Base-by-base conservation (phyloP, 176 grass and related monocot species). In the Dactylis glomerata region DNA sequence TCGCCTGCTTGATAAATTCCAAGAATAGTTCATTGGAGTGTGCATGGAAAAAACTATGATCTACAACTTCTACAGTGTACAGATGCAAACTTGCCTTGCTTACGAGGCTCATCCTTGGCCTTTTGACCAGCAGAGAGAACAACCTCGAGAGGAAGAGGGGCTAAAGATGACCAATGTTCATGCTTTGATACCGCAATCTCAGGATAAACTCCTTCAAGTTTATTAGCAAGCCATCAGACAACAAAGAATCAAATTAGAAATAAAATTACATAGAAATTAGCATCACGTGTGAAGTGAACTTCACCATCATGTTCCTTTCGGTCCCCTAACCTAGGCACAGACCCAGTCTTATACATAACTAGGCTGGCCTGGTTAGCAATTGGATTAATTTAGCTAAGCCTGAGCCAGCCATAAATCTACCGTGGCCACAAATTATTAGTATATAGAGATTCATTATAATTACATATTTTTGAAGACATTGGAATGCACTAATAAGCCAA, bases 111-210 rank as follows among this genome's bases (percentile, higher is more conserved):
- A 10, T 99, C 97, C 87, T 96, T 99, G 61, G 90, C 92, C 88
- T 96, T 96, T 89, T 99, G 97, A 85, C 97, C 93, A 83, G 97
- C 93, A 56, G 97, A 99, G 72, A 96, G 89, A 78, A 99, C 97
- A 69, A 99, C 88, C 81, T 96, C 97, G 0, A 96, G 91, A 83
- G 97, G 92, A 90, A 96, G 93, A 84, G 97, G 97, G 52, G 97
- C 97, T 71, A 99, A 89, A 50, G 97, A 94, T 87, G 97, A 99
- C 97, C 97, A 99, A 66, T 99, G 90, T 38, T 99, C 97, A 86
- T 99, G 71, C 86, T 99, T 99, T 80, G 91, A 89, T 66, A 92
- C 89, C 63, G 97, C 93, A 77, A 99, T 96, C 83, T 99, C 97
- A 0, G 97, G 97, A 91, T 91, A 99, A 73, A 99, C 89, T 54